Conservation (phyloP, 495 filamentous ascomycete species). For the Neurospora sp. region DNA sequence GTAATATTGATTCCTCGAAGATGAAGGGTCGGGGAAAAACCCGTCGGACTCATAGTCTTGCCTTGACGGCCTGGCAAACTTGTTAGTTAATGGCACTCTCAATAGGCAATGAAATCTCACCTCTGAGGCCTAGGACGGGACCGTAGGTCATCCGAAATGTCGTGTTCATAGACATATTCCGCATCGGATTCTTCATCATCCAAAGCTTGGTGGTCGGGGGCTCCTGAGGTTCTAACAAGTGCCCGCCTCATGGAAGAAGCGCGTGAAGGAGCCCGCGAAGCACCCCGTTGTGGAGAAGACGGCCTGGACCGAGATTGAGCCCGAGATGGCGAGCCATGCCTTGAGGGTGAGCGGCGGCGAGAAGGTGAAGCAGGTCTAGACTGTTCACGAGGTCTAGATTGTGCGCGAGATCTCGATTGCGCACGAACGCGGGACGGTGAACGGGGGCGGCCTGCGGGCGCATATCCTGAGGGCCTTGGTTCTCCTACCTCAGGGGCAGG, state of each 20-base stretch:
- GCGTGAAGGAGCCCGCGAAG: background rate
- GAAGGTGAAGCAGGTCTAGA: slow-evolving; percentile 4
- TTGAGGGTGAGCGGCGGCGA: slow-evolving; percentile 1
- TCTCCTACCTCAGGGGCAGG: background rate
- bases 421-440: slow-evolving; percentile 1
- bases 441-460: slow-evolving; percentile 5
- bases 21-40: slow-evolving; percentile 12
- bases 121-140: slow-evolving; percentile 27
- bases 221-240: background rate
- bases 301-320: slow-evolving; percentile 13
- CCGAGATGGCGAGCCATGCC: slow-evolving; percentile 1
- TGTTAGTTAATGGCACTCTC: slow-evolving; percentile 9
- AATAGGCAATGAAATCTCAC: slow-evolving; percentile 13
- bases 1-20: slow-evolving; percentile 1
- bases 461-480: slow-evolving; percentile 6
- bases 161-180: slow-evolving; percentile 14
- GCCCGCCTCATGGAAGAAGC: background rate
- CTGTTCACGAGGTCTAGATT: background rate
- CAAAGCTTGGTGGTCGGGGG: background rate
- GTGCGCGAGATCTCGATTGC: background rate
- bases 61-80: slow-evolving; percentile 14
- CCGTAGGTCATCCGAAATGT: slow-evolving; percentile 22
- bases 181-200: slow-evolving; percentile 14
- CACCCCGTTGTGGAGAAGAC: background rate
- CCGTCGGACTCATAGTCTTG: slow-evolving; percentile 32